Base-by-base conservation (phyloP, 805 yeast genomes). In the Candida multigemmis region DNA sequence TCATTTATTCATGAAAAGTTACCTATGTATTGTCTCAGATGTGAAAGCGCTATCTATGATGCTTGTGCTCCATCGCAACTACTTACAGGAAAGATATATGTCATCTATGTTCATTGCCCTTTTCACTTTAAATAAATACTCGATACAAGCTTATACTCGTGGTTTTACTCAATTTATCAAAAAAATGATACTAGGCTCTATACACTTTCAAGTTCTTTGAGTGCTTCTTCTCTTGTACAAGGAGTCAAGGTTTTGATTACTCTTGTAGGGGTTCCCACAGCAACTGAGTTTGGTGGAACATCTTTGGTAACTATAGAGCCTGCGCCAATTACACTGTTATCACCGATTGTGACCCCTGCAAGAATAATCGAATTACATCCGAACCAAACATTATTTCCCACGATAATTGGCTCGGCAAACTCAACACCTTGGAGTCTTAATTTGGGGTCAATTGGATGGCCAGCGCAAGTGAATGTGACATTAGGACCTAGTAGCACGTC, bases 321-420 rank as follows among this genome's bases (percentile, higher is more conserved):
- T 3, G 86, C 83, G 3, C 77, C 87, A 22, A 79, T 59, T 2
- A 74, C 72, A 4, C 65, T 62, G 7, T 70, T 68, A 26, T 71
- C 69, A 9, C 86, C 87, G 23, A 79, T 61, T 1, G 66, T 70
- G 7, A 75, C 77, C 6, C 86, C 87, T 2, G 82, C 80, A 26
- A 77, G 48, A 6, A 80, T 61, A 1, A 56, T 53, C 10, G 55
- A 71, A 21, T 61, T 59, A 1, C 75, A 60, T 10, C 82, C 83
- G 21, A 79, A 53, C 89, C 87, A 79, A 6, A 75, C 81, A 34
- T 70, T 67, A 44, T 73, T 63, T 3, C 79, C 84, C 19, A 80
- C 71, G 3, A 45, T 55, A 16, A 80, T 65, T 5, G 80, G 77
- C 19, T 48, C 41, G 0, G 79, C 76, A 38, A 53, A 68, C 42